Evolutionary conservation across 2,329 filamentous ascomycete genomes (phyloP).

Genomic region (Aureobasidium sp.): DNA sequence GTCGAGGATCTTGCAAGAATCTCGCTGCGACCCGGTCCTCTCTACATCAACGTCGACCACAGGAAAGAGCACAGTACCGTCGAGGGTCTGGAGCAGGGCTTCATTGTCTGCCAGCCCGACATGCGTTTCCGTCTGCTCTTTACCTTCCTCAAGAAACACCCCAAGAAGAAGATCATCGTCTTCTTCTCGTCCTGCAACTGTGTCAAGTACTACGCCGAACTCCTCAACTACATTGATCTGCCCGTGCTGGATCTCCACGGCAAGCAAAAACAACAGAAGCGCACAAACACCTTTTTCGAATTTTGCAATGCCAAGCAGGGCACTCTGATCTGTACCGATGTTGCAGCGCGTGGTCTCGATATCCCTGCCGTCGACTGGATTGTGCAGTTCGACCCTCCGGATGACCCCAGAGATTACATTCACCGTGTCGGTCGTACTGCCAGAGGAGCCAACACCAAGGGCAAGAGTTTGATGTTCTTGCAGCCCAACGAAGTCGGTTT

Average conservation of each 20-base stretch:
- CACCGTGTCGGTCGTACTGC: constrained; percentile 95
- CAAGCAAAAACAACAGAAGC: constrained; percentile 97
- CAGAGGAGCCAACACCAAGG: constrained; percentile 71
- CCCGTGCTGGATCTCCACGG: constrained; percentile 80
- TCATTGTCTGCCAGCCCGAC: constrained; percentile 86
- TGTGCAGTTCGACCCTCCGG: constrained; percentile 76
- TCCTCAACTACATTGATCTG: constrained; percentile 95
- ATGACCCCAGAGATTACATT: constrained; percentile 63
- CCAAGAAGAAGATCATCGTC: constrained; percentile 96
- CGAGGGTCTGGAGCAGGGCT: constrained; percentile 89
- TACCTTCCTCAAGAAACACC: constrained; percentile 84
- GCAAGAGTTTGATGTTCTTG: constrained; percentile 84
- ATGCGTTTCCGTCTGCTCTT: constrained; percentile 90
- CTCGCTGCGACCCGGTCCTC: constrained; percentile 77
- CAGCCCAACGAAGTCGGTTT: constrained; percentile 90
- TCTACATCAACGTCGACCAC: constrained; percentile 97
- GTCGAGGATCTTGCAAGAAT: constrained; percentile 95
- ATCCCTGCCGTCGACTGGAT: constrained; percentile 96
- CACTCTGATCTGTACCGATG: constrained; percentile 91
- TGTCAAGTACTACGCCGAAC: constrained; percentile 90
- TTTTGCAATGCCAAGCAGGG: constrained; percentile 84
- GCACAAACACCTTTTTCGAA: constrained; percentile 98
- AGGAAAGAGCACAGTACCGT: constrained; percentile 85
- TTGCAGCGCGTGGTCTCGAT: constrained; percentile 89
- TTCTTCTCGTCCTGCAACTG: constrained; percentile 78